Percentiles rank a stretch among this genome's conserved stretches.
Conservation (phyloP, 495 filamentous ascomycete genomes). For the Parachaetomium inaequale region DNA sequence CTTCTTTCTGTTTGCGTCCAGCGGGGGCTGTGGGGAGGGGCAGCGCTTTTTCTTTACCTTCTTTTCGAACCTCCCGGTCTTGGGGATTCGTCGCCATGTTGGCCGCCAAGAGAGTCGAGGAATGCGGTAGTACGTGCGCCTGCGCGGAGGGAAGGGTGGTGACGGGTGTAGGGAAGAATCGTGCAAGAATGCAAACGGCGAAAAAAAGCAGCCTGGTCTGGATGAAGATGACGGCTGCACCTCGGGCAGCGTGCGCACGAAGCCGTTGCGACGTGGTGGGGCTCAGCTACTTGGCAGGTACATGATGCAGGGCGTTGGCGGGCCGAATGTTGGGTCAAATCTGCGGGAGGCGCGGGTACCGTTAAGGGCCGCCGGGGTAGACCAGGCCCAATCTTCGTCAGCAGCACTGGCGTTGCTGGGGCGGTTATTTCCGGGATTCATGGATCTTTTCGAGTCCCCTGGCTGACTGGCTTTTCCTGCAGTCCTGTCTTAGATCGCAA, state of each 20-base stretch:
- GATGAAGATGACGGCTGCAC: conserved; percentile 14
- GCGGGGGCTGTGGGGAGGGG: conserved; percentile 27
- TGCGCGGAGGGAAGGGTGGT: conserved; percentile 8
- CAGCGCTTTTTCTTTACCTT: conserved; percentile 21
- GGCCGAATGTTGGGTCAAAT: conserved; percentile 18
- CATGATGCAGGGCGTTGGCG: conserved; percentile 9
- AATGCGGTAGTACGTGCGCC: conserved; percentile 2
- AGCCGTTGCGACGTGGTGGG: conserved; percentile 28
- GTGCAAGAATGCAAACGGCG: conserved; percentile 12
- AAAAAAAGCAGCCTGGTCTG: conserved; percentile 3
- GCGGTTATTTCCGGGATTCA: conserved; percentile 18
- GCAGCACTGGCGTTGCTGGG: conserved; percentile 7
- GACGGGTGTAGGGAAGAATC: conserved; percentile 3
- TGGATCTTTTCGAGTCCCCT: conserved; percentile 10
- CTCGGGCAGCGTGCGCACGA: neutral
- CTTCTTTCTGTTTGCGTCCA: conserved; percentile 8
- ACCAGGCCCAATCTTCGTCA: neutral
- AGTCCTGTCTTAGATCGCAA: conserved; percentile 1
- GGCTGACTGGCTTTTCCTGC: conserved; percentile 15
- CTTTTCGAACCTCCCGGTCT: conserved; percentile 16
- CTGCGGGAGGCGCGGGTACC: conserved; percentile 23
- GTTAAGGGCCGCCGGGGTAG: neutral
- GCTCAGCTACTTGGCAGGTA: conserved; percentile 27
- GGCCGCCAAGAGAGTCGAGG: neutral
- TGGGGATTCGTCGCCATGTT: conserved; percentile 23